phyloP scores from a whole-genome alignment of 768 basidiomycete species.

The Pleurotus platypus region DNA sequence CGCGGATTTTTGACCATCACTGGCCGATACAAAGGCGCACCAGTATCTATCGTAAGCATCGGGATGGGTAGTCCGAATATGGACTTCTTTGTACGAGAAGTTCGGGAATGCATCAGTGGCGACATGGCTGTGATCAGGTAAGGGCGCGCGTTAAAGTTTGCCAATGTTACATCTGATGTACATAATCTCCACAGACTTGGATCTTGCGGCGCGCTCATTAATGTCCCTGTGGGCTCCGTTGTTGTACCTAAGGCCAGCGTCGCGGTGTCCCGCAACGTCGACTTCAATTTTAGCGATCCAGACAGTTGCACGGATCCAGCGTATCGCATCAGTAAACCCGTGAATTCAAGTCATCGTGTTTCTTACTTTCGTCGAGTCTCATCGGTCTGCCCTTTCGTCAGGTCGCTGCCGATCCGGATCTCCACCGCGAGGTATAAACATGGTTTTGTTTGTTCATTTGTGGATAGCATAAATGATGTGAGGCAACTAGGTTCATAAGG shows the following conservation, averaged over 20 bases:
- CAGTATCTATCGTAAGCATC: slow-evolving; percentile 72
- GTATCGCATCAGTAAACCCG: slow-evolving; percentile 68
- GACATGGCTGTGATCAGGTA: slow-evolving; percentile 52
- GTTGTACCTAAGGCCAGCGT: slow-evolving; percentile 67
- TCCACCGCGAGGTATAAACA: slow-evolving; percentile 43
- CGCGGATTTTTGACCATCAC: slow-evolving; percentile 76
- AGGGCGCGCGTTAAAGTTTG: slow-evolving; percentile 12
- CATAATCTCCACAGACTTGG: slow-evolving; percentile 51
- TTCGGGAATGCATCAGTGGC: slow-evolving; percentile 67
- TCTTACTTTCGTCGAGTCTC: slow-evolving; percentile 7
- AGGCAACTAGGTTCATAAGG: slow-evolving; percentile 38
- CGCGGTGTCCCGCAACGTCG: slow-evolving; percentile 70
- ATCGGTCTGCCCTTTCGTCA: slow-evolving; percentile 19
- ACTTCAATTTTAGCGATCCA: slow-evolving; percentile 64
- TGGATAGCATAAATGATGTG: slow-evolving; percentile 10
- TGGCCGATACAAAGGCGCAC: slow-evolving; percentile 57
- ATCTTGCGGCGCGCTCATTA: slow-evolving; percentile 70
- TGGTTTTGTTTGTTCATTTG: slow-evolving; percentile 10
- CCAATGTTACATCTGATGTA: slow-evolving; percentile 4
- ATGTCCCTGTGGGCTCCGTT: slow-evolving; percentile 73
- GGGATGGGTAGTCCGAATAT: slow-evolving; percentile 84
- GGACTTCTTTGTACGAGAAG: slow-evolving; percentile 84
- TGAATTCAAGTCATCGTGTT: slow-evolving; percentile 25
- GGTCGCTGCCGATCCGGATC: slow-evolving; percentile 56
- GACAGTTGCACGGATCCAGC: slow-evolving; percentile 39